phyloP scores from a whole-genome alignment of 1,284 basidiomycete species.

The Ustilago cynodontis region DNA sequence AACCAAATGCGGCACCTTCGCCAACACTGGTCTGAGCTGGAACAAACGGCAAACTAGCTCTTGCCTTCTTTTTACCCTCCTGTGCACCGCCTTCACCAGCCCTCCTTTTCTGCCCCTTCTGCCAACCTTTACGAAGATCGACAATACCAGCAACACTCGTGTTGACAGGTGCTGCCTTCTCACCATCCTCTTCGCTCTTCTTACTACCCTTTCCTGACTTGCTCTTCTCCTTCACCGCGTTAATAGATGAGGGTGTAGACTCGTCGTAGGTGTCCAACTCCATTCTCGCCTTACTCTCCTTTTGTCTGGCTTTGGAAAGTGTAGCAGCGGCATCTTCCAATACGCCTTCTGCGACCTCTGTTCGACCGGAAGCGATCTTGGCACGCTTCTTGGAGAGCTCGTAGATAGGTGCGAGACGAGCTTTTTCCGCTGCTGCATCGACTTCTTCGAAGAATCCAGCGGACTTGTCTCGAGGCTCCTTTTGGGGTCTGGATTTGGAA shows the following conservation, averaged over 20 bases:
- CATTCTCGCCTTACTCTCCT: conserved; percentile 21
- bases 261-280: conserved; percentile 38
- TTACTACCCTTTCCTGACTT: conserved; percentile 4
- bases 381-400: conserved; percentile 34
- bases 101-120: conserved; percentile 26
- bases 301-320: conserved; percentile 30
- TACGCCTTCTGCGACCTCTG: conserved; percentile 41
- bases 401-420: conserved; percentile 43
- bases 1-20: conserved; percentile 17
- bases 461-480: conserved; percentile 7
- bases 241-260: background rate
- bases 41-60: conserved; percentile 23
- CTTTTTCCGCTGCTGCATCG: conserved; percentile 34
- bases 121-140: conserved; percentile 27
- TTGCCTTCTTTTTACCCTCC: conserved; percentile 23
- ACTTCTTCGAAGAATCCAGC: conserved; percentile 41
- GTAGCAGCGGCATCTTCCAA: conserved; percentile 30
- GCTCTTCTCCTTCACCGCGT: background rate
- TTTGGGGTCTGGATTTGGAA: background rate
- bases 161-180: conserved; percentile 21
- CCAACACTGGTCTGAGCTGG: background rate
- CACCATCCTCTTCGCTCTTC: conserved; percentile 1
- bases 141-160: conserved; percentile 38
- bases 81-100: background rate
- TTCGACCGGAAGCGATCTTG: conserved; percentile 46